Evolutionary conservation across 1,139 yeast species (phyloP).

Genomic region (Hyphopichia khmerensis): DNA sequence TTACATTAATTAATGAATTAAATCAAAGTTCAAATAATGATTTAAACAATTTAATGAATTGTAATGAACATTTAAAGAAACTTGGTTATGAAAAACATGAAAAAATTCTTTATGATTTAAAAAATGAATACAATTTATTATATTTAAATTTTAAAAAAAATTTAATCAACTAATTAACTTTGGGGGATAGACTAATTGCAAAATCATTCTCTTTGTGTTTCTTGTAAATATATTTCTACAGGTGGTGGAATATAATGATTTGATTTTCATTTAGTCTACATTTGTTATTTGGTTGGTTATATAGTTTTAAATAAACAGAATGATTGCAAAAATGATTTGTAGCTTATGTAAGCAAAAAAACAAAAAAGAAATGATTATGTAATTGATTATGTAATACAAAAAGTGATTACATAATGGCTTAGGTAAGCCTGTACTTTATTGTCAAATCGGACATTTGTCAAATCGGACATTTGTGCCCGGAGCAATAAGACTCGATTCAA

Average conservation of each 20-base stretch:
- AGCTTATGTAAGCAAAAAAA: too few relatives aligned
- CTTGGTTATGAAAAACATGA: constrained; percentile 66
- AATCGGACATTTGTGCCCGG: neutral
- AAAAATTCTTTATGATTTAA: constrained; percentile 68
- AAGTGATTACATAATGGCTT: too few relatives aligned
- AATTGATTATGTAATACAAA: too few relatives aligned
- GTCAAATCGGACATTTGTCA: neutral
- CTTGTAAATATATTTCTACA: constrained; percentile 2
- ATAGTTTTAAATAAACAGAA: too few relatives aligned
- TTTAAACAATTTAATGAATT: constrained; percentile 25
- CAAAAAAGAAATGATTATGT: too few relatives aligned
- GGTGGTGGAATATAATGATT: constrained; percentile 2
- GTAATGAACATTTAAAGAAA: constrained; percentile 31
- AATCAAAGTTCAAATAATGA: constrained; percentile 11
- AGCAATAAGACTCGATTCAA: neutral
- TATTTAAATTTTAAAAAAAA: constrained; percentile 44
- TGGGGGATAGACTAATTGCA: constrained; percentile 4
- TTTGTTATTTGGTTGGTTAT: neutral
- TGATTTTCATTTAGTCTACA: neutral
- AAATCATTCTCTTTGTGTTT: neutral
- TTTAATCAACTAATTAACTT: constrained; percentile 1
- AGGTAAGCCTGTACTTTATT: too few relatives aligned
- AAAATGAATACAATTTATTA: constrained; percentile 45
- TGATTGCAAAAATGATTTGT: too few relatives aligned
- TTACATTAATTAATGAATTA: constrained; percentile 58